Base-by-base conservation (phyloP, 108 stramenopile genomes). In the Cyclotella choctawhatcheeana region DNA sequence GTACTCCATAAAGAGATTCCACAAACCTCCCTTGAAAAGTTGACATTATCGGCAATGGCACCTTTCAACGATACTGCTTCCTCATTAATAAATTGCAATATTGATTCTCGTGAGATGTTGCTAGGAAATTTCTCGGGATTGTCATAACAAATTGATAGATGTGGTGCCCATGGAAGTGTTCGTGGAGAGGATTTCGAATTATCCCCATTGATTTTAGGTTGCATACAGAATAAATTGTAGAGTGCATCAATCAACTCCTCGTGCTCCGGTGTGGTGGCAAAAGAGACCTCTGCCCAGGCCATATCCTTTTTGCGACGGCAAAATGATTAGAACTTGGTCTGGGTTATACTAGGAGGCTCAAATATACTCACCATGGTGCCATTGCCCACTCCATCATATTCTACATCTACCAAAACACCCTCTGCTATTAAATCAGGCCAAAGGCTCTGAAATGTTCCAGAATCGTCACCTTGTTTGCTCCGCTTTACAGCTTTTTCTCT, bases 81-180 rank as follows among this genome's bases (percentile, higher is more conserved):
- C 12, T 61, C 60, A 18, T 14, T 48, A 43, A 76, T 58, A 29
- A 80, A 74, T 1, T 74, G 13, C 33, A 56, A 34, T 24, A 81
- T 47, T 14, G 50, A 32, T n/a, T n/a, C 59, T 22, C 43, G 66
- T 34, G 58, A 43, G 18, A 81, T 43, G 44, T 71, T 65, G 4
- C 29, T 34, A 2, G 55, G 64, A 45, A 69, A 59, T 20, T 53
- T 56, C 51, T 76, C 74, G 13, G 80, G 80, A 20, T 81, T 81
- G 31, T 81, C 80, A 45, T 81, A 81, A 22, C 69, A 74, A 20
- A 81, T 24, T 5, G 80, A 81, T 33, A 81, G 40, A 60, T 81
- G 80, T 25, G 75, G 81, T 17, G 45, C 60, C 81, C 81, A 82
- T 6, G 61, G 60, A 0, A 30, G 18, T 3, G 77, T 60, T n/a